These are phyloP conservation scores for Xylariomycetidae sp. DNA, from an alignment of 2,329 filamentous ascomycete species.

Conservation along the genomic window DNA sequence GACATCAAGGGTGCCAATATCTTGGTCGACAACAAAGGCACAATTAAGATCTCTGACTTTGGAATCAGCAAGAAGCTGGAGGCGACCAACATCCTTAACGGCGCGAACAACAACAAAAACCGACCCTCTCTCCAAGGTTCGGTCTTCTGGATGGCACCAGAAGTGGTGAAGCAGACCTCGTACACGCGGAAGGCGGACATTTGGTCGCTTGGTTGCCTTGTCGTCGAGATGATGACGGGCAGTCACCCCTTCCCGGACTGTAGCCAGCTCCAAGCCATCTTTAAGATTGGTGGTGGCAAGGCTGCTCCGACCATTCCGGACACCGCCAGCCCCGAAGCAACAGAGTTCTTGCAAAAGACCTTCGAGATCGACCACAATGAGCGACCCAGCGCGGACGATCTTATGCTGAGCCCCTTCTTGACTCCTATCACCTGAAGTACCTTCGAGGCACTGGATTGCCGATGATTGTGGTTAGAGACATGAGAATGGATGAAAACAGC, in stretches of 20 bases:
- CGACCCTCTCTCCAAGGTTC: slow-evolving; percentile 85
- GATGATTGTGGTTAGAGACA: too few relatives aligned
- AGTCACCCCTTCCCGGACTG: slow-evolving; percentile 95
- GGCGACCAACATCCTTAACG: slow-evolving; percentile 74
- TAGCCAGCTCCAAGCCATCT: slow-evolving; percentile 95
- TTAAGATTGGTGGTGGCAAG: slow-evolving; percentile 89
- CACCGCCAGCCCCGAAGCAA: slow-evolving; percentile 75
- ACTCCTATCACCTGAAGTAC: slow-evolving; percentile 66
- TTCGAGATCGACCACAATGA: slow-evolving; percentile 95
- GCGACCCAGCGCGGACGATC: slow-evolving; percentile 84
- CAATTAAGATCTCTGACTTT: slow-evolving; percentile 98
- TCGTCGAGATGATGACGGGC: slow-evolving; percentile 99
- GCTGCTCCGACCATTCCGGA: slow-evolving; percentile 86
- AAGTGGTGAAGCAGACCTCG: slow-evolving; percentile 95
- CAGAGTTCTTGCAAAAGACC: slow-evolving; percentile 76
- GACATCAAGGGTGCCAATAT: slow-evolving; percentile 99
- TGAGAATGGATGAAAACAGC: too few relatives aligned
- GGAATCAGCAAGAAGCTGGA: slow-evolving; percentile 98
- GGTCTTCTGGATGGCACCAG: slow-evolving; percentile 99
- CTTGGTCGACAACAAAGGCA: slow-evolving; percentile 96
- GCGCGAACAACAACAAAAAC: slow-evolving; percentile 61
- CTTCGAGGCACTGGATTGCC: too few relatives aligned
- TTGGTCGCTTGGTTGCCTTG: slow-evolving; percentile 92
- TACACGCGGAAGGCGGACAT: slow-evolving; percentile 99
- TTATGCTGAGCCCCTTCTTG: slow-evolving; percentile 79